These are phyloP conservation scores for Amaranthus palmeri DNA, from an alignment of 148 eudicot genomes.

Conservation along the genomic window DNA sequence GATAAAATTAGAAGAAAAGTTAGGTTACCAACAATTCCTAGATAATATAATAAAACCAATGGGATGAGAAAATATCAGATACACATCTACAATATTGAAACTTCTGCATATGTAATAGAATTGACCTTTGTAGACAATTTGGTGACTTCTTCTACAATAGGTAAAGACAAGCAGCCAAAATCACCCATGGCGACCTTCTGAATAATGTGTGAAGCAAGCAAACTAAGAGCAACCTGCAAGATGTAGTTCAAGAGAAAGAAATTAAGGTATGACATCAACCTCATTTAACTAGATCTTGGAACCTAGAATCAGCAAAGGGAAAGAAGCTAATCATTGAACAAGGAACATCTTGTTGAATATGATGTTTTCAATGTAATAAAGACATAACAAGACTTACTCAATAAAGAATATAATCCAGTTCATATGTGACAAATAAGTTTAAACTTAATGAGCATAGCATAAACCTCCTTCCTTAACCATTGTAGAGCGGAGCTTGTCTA, in stretches of 20 bases:
- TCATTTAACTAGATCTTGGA: neutral
- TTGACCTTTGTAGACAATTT: conserved; percentile 55
- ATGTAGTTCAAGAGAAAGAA: neutral
- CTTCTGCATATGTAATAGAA: conserved; percentile 7
- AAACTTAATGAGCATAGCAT: no score
- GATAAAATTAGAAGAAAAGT: neutral
- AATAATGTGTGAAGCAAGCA: conserved; percentile 60
- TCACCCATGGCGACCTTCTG: conserved; percentile 56
- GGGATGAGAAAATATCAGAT: neutral
- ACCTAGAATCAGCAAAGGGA: neutral
- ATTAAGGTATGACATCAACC: neutral
- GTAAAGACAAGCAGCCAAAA: conserved; percentile 60
- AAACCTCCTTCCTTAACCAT: no score
- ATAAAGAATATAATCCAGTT: no score
- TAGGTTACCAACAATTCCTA: neutral
- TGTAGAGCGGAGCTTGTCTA: no score
- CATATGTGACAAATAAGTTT: no score
- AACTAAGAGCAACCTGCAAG: conserved; percentile 64
- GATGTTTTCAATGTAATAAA: no score
- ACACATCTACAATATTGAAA: neutral
- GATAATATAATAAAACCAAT: neutral
- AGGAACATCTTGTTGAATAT: no score
- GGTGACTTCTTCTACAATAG: conserved; percentile 50
- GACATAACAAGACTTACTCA: no score
- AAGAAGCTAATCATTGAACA: no score